Base-by-base conservation (phyloP, 2,329 filamentous ascomycete genomes). In the Clonostachys sp. region DNA sequence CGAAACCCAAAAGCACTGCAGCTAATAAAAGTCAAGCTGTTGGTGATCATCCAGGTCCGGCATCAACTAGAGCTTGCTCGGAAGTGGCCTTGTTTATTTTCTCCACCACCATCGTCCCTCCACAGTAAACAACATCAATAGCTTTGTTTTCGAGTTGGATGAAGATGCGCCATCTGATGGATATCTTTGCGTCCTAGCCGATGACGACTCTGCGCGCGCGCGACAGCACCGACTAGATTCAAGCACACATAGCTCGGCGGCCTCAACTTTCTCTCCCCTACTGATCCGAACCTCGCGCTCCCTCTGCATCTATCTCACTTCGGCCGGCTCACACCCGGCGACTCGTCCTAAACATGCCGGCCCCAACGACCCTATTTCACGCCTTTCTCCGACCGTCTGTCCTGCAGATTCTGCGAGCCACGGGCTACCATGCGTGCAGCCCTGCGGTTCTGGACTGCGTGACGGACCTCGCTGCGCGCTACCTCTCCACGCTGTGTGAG, bases 401-500 rank as follows among this genome's bases (percentile, higher is more conserved):
- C 51, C 82, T 97, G 49, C 91, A 96, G 68, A 92, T 95, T 59
- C 83, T 97, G 45, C 90, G 92, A 61, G 89, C 91, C 33, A 86
- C 90, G 20, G 92, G 92, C 62, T 97, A 95, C 71, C 89, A 95
- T 64, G 78, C 86, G 40, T 88, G 90, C 45, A 84, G 84, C 47
- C 85, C 89, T 3, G 86, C 86, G 5, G 91, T 95, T 7, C 75
- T 96, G 48, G 91, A 97, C 68, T 85, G 88, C 10, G 66, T 96
- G n/a, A 88, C 90, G 13, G 91, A 96, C 66, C 77, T 97, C 8
- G 85, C 90, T 1, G 87, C 86, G 41, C 84, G 88, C 54, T 95
- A 96, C 66, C 72, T 97, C 49, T 72, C 82, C 18, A 71, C 89
- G 5, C 81, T 96, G 17, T 89, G 88, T 52, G 79, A 84, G 51